Evolutionary conservation across 2,329 filamentous ascomycete genomes (phyloP).

Genomic region (Chaetomium globosum): DNA sequence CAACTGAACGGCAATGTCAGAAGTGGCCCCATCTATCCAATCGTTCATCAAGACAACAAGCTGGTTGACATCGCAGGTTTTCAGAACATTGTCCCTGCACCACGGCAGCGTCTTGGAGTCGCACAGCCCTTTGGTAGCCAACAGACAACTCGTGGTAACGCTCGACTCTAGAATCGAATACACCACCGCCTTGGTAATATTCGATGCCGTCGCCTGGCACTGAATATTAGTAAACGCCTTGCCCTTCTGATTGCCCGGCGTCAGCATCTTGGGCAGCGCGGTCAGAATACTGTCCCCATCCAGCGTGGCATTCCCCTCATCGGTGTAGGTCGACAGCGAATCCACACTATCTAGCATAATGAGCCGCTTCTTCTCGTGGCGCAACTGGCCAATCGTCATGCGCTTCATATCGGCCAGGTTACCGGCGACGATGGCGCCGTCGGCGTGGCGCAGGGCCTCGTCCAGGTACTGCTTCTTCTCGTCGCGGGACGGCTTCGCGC

Average conservation of each 20-base stretch:
- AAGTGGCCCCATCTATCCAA: constrained; percentile 54
- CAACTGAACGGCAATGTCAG: constrained; percentile 49
- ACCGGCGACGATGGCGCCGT: constrained; percentile 39
- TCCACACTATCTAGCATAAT: constrained; percentile 45
- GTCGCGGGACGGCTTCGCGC: constrained; percentile 46
- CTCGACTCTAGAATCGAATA: constrained; percentile 51
- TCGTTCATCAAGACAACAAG: constrained; percentile 55
- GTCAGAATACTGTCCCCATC: constrained; percentile 45
- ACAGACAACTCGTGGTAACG: constrained; percentile 48
- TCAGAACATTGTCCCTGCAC: constrained; percentile 47
- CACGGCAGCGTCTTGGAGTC: constrained; percentile 54
- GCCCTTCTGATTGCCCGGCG: constrained; percentile 39
- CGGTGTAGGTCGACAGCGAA: constrained; percentile 48
- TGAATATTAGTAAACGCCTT: constrained; percentile 49
- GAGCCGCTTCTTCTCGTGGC: constrained; percentile 43
- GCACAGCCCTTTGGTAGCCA: constrained; percentile 54
- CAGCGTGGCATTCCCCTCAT: constrained; percentile 47
- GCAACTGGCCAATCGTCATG: constrained; percentile 42
- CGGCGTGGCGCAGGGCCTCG: constrained; percentile 40
- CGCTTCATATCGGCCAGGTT: constrained; percentile 42
- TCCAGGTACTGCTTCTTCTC: constrained; percentile 47
- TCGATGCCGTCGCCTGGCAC: constrained; percentile 56
- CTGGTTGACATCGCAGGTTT: constrained; percentile 44
- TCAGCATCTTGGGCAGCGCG: constrained; percentile 43
- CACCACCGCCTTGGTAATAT: constrained; percentile 51